Conservation (phyloP, 2,329 filamentous ascomycete species). For the Hypoxylon sp. region DNA sequence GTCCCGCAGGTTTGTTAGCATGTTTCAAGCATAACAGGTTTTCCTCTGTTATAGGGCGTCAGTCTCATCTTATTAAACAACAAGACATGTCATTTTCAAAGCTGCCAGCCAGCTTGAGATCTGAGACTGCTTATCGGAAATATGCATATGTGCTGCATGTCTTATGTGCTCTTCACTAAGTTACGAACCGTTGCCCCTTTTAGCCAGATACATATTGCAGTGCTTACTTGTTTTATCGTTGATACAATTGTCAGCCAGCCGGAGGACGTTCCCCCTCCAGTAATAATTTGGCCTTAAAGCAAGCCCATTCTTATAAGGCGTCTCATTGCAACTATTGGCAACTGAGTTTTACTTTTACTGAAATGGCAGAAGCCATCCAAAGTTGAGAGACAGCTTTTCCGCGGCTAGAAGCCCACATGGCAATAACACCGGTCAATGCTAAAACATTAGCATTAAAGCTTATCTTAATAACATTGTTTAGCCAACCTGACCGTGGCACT, state of each 20-base stretch:
- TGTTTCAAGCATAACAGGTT: constrained; percentile 29
- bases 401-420: not conserved
- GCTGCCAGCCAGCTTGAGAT: constrained; percentile 46
- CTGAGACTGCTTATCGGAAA: constrained; percentile 50
- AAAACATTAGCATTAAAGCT: constrained; percentile 4
- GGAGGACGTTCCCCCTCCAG: not conserved
- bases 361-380: not conserved
- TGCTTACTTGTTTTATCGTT: constrained; percentile 22
- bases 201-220: constrained; percentile 41
- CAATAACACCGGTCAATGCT: constrained; percentile 1
- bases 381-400: constrained; percentile 2
- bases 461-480: not conserved
- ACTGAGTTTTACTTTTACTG: too few relatives aligned
- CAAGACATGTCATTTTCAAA: constrained; percentile 49
- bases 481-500: not conserved
- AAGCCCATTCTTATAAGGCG: not conserved
- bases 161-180: constrained; percentile 46
- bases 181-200: constrained; percentile 49
- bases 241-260: constrained; percentile 9
- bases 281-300: constrained; percentile 6
- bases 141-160: constrained; percentile 51
- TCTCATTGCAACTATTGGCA: not conserved
- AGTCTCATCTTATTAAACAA: constrained; percentile 41
- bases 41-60: constrained; percentile 21
- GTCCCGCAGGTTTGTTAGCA: constrained; percentile 25